A percentile compares a stretch with the other conserved stretches of the same genome.
Conservation (phyloP, 148 eudicot genomes). For the Arctostaphylos glauca region DNA sequence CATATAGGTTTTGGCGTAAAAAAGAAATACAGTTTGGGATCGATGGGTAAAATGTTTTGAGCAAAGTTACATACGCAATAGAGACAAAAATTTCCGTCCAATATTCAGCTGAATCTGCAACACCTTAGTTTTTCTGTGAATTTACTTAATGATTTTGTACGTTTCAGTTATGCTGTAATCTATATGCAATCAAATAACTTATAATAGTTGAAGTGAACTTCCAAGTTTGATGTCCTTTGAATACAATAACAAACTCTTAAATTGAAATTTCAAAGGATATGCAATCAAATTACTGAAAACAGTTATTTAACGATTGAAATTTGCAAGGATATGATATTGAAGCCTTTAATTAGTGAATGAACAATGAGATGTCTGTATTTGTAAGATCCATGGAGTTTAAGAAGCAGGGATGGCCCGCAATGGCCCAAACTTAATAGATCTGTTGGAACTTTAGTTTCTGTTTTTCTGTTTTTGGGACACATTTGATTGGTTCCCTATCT, state of each 20-base stretch:
- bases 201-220: neutral
- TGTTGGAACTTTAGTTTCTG: neutral
- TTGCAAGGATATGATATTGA: neutral
- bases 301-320: neutral
- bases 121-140: neutral
- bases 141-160: neutral
- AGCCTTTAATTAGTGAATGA: neutral
- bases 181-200: neutral
- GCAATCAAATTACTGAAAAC: too few relatives aligned
- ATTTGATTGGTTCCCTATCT: neutral
- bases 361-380: neutral
- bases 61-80: neutral
- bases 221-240: neutral
- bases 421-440: neutral
- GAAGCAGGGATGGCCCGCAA: neutral
- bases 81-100: neutral
- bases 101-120: neutral
- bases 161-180: neutral
- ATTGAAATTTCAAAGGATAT: too few relatives aligned
- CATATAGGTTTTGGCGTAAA: neutral
- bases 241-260: too few relatives aligned
- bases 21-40: neutral
- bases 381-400: neutral
- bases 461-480: neutral
- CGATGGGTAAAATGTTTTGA: neutral